Conservation (phyloP, 2,329 filamentous ascomycete genomes). For the Lithohypha guttulata region DNA sequence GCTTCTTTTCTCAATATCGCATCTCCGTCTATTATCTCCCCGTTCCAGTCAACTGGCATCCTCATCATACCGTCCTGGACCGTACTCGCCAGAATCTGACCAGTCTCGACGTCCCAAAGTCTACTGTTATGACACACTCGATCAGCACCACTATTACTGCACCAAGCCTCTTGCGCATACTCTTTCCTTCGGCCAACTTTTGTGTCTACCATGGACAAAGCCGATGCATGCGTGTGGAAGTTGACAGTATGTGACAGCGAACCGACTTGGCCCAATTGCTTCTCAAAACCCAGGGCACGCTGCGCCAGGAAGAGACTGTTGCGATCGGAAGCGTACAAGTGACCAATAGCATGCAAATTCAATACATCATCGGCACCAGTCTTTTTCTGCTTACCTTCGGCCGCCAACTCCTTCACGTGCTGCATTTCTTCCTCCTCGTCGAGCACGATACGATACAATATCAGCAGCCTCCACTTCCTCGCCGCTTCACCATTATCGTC, state of each 20-base stretch:
- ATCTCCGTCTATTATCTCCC: conserved; percentile 5
- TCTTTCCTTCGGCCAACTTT: conserved; percentile 28
- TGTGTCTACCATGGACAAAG: conserved; percentile 33
- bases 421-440: conserved; percentile 24
- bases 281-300: conserved; percentile 36
- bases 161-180: conserved; percentile 42
- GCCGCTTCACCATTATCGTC: conserved; percentile 18
- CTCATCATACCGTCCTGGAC: conserved; percentile 41
- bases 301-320: conserved; percentile 45
- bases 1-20: conserved; percentile 3
- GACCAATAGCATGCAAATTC: conserved; percentile 48
- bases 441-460: conserved; percentile 38
- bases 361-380: conserved; percentile 30
- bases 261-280: conserved; percentile 33
- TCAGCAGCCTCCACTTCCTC: conserved; percentile 33
- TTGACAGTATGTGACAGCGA: conserved; percentile 40
- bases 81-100: conserved; percentile 36
- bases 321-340: conserved; percentile 47
- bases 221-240: conserved; percentile 34
- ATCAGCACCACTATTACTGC: conserved; percentile 34
- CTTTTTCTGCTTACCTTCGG: conserved; percentile 13
- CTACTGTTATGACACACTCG: conserved; percentile 38
- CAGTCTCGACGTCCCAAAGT: conserved; percentile 30
- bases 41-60: conserved; percentile 13
- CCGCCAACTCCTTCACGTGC: conserved; percentile 12